A percentile compares a stretch with the other conserved stretches of the same genome.
Evolutionary conservation across 2,329 filamentous ascomycete genomes (phyloP).

Genomic region (Juglanconis sp.): DNA sequence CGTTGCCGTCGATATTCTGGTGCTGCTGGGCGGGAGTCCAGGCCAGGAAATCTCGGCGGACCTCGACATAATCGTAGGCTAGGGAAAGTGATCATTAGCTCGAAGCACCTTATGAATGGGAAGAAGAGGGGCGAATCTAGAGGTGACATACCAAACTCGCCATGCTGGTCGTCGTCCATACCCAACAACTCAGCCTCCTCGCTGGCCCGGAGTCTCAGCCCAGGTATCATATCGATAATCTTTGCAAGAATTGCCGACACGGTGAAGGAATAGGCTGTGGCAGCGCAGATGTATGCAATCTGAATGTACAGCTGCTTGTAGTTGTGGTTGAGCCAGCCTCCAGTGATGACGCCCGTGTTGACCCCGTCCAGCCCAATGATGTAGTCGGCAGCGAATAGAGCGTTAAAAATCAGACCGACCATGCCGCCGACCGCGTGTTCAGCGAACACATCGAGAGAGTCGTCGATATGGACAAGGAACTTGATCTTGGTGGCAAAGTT

Average conservation of each 20-base stretch:
- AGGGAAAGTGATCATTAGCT: neutral
- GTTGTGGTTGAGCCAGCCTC: conserved; percentile 74
- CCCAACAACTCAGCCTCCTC: conserved; percentile 82
- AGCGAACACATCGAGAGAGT: conserved; percentile 69
- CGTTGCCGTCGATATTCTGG: conserved; percentile 55
- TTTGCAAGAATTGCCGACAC: conserved; percentile 73
- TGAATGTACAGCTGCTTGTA: conserved; percentile 76
- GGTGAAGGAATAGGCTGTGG: conserved; percentile 66
- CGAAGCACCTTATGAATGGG: neutral
- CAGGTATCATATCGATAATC: conserved; percentile 70
- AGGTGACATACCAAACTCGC: conserved; percentile 61
- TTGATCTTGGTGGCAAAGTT: conserved; percentile 69
- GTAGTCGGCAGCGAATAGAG: conserved; percentile 65
- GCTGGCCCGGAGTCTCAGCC: conserved; percentile 73
- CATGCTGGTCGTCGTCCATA: conserved; percentile 88
- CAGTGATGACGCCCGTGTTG: conserved; percentile 60
- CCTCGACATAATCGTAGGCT: conserved; percentile 81
- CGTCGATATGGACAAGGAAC: conserved; percentile 62
- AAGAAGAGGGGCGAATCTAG: neutral
- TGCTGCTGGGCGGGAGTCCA: conserved; percentile 76
- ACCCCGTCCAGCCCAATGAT: conserved; percentile 75
- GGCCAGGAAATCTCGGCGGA: conserved; percentile 81
- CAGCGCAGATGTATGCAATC: conserved; percentile 70
- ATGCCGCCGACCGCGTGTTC: conserved; percentile 70
- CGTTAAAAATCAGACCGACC: conserved; percentile 70